A percentile compares a stretch with the other conserved stretches of the same genome.
Conservation (phyloP, 495 filamentous ascomycete genomes). For the Xylaria telfairii region DNA sequence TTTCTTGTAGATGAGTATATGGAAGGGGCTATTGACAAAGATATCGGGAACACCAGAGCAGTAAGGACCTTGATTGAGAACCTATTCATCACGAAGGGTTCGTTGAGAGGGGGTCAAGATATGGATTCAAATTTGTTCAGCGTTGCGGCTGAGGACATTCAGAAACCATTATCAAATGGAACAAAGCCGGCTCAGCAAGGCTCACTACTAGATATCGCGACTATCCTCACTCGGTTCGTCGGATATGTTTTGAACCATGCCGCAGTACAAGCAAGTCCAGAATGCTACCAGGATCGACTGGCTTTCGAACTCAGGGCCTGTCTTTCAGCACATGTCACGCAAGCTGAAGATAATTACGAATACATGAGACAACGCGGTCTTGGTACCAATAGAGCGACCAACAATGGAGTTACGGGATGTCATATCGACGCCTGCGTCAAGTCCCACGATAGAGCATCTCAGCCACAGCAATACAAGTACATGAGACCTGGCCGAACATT, state of each 20-base stretch:
- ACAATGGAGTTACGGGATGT: too few species aligned
- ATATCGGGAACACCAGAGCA: neutral
- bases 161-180: too few species aligned
- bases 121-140: neutral
- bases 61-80: neutral
- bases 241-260: slow-evolving; percentile 20
- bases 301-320: slow-evolving; percentile 32
- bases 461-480: too few species aligned
- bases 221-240: slow-evolving; percentile 12
- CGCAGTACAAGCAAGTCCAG: neutral
- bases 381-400: too few species aligned
- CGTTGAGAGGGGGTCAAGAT: neutral
- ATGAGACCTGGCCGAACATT: neutral
- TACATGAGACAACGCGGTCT: neutral
- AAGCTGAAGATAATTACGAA: slow-evolving; percentile 34
- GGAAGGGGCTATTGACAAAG: slow-evolving; percentile 33
- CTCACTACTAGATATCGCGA: neutral
- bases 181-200: too few species aligned
- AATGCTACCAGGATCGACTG: slow-evolving; percentile 15
- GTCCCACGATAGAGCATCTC: too few species aligned
- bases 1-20: slow-evolving; percentile 52
- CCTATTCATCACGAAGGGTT: neutral
- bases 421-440: too few species aligned
- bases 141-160: neutral
- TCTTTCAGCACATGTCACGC: slow-evolving; percentile 37